phyloP scores from a whole-genome alignment of 805 yeast genomes.

The Lipomyces japonicus region DNA sequence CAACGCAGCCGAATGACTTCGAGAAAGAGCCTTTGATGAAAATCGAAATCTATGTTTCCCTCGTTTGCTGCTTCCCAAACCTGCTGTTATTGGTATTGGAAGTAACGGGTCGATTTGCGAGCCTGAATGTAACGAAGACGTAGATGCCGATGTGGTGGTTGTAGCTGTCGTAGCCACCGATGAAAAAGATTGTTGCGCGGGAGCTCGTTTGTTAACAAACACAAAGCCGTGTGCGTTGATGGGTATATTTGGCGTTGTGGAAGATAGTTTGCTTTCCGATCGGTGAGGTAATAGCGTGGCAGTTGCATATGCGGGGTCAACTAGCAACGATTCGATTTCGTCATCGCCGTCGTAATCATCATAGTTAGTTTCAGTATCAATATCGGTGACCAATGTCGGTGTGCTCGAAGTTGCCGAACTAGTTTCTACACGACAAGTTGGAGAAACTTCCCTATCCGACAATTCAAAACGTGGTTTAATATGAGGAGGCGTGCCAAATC shows the following conservation, averaged over 20 bases:
- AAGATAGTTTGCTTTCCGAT: too few relatives aligned
- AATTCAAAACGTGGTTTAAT: too few relatives aligned
- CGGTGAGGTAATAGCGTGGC: background rate
- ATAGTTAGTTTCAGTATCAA: too few relatives aligned
- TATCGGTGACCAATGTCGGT: too few relatives aligned
- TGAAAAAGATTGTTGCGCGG: constrained; percentile 2
- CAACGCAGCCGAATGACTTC: background rate
- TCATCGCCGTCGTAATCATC: background rate
- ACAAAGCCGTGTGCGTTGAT: background rate
- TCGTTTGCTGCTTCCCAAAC: background rate
- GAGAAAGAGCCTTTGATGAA: constrained; percentile 1
- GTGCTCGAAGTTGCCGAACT: too few relatives aligned
- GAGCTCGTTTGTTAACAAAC: background rate
- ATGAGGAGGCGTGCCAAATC: too few relatives aligned
- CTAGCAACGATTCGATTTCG: constrained; percentile 2
- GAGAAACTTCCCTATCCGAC: too few relatives aligned
- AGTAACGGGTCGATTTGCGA: background rate
- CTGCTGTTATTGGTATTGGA: background rate
- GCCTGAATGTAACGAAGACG: background rate
- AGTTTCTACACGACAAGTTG: too few relatives aligned
- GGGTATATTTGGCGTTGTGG: background rate
- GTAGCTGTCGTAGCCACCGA: constrained; percentile 3
- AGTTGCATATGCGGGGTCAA: background rate
- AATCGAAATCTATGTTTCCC: background rate
- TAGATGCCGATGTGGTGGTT: background rate